Percentiles rank a stretch among this genome's conserved stretches.
These are phyloP conservation scores for Seminavis robusta DNA, from an alignment of 108 stramenopile species.

Conservation along the genomic window DNA sequence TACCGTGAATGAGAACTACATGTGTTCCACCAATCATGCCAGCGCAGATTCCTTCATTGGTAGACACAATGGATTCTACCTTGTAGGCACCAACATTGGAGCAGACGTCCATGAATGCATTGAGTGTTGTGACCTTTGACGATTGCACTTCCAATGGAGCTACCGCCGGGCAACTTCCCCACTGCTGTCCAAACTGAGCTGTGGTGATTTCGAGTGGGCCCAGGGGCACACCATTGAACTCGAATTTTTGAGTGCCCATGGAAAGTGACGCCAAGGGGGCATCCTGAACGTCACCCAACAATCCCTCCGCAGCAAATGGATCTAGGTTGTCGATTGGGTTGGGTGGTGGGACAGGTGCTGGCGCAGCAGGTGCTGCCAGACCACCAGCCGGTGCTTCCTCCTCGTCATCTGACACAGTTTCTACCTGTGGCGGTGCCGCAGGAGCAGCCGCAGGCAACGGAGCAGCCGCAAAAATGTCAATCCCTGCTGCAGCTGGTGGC, in stretches of 20 bases:
- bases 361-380: constrained; percentile 15
- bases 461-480: constrained; percentile 27
- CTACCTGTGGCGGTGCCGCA: constrained; percentile 27
- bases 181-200: constrained; percentile 86
- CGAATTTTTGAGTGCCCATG: constrained; percentile 51
- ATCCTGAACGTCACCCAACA: constrained; percentile 55
- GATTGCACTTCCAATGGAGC: constrained; percentile 49
- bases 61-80: constrained; percentile 84
- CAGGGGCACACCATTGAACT: constrained; percentile 64
- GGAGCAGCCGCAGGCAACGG: constrained; percentile 30
- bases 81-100: constrained; percentile 51
- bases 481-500: constrained; percentile 25
- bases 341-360: constrained; percentile 34
- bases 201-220: constrained; percentile 85
- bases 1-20: constrained; percentile 75
- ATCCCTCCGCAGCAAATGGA: constrained; percentile 75
- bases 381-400: not conserved
- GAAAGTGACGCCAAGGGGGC: constrained; percentile 40
- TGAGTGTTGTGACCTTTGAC: constrained; percentile 29
- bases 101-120: constrained; percentile 55
- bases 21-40: constrained; percentile 74
- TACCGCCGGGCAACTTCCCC: constrained; percentile 73
- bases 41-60: constrained; percentile 86
- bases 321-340: constrained; percentile 23
- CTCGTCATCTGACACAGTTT: constrained; percentile 49